Base-by-base conservation (phyloP, 2,329 filamentous ascomycete species). In the Colletotrichum tabaci region DNA sequence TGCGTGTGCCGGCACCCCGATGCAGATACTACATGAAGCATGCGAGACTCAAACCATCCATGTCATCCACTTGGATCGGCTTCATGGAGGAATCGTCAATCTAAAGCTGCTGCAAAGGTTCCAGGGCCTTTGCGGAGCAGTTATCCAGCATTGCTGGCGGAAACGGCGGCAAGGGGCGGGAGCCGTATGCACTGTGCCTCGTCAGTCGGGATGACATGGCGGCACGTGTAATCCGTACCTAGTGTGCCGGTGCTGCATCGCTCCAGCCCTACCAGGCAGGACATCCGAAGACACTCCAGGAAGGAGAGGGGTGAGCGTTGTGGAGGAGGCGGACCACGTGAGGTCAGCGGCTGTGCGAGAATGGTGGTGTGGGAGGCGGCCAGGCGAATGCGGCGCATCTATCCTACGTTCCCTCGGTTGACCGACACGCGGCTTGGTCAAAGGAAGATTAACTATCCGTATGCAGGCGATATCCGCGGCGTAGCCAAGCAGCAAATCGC, bases 191-290 rank as follows among this genome's bases (percentile, higher is more conserved):
- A 42, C 47, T 44, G 15, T 63, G 47, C 49, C 23, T 53, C 49
- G 16, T 53, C 16, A 18, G 49, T 46, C 21, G 49, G 35, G 38
- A 44, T 63, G 18, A 50, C 58, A 57, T 38, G 47, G 47, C 47
- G 47, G 47, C 47, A 40, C 16, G 15, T 18, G 40, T 18, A 21
- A 18, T 21, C 42, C 6, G 35, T n/a, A 55, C 35, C 57, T 58
- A 18, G 50, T 52, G 44, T 55, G 16, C 40, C n/a, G 60, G 52
- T 26, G 55, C 9, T 67, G 61, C 52, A 42, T 64, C 35, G 35
- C 53, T 21, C 35, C 66, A 69, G 66, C 66, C 60, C 66, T 69
- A 69, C 66, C 53, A 65, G 66, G 66, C 61, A 69, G 40, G 13
- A 23, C 23, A 55, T 16, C 61, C 42, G 18, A 58, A 38, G 61